phyloP scores from a whole-genome alignment of 176 grass and related monocot species.

The Aegilops speltoides region DNA sequence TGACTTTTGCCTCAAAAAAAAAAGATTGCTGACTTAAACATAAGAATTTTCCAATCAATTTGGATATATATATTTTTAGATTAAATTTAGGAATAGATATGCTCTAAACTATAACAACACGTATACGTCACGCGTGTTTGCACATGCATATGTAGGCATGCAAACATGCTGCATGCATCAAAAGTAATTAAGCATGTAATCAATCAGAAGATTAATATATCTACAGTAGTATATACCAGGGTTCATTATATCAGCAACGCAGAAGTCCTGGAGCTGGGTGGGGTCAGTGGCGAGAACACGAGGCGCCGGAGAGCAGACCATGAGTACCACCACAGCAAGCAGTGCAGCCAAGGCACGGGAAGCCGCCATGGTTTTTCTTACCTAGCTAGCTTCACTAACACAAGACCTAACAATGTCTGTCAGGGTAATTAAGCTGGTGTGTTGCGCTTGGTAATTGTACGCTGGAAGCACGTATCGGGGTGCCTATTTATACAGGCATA shows the following conservation, averaged over 20 bases:
- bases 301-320: slow-evolving; percentile 22
- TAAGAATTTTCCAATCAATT: no score
- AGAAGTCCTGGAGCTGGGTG: slow-evolving; percentile 71
- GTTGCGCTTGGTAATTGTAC: neutral
- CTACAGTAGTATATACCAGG: slow-evolving; percentile 29
- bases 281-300: slow-evolving; percentile 52
- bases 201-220: neutral
- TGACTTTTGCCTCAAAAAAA: no score
- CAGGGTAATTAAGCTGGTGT: neutral
- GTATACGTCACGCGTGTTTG: neutral
- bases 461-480: neutral
- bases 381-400: neutral
- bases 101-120: no score
- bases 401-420: neutral
- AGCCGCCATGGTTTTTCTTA: slow-evolving; percentile 41
- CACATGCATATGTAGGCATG: neutral
- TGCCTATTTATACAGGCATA: slow-evolving; percentile 47
- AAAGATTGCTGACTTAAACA: no score
- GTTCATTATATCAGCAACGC: slow-evolving; percentile 53
- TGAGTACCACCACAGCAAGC: slow-evolving; percentile 7
- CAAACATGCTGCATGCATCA: neutral
- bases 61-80: no score
- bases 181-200: neutral
- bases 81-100: no score
- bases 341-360: slow-evolving; percentile 32